Evolutionary conservation across 306 rosid species (phyloP).

Genomic region (Mucuna pruriens): DNA sequence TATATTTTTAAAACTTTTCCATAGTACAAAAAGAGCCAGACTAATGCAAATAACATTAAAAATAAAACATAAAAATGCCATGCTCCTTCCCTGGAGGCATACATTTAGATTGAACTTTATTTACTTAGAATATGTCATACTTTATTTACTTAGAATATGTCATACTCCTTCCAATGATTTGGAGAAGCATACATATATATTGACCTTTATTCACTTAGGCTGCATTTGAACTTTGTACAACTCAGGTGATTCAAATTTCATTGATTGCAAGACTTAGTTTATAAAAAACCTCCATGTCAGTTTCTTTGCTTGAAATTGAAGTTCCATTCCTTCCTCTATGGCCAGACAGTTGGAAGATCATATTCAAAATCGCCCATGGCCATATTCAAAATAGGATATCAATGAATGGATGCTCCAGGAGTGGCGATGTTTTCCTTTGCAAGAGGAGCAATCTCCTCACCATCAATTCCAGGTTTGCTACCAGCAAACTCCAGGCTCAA

Average conservation of each 20-base stretch:
- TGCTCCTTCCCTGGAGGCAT: constrained; percentile 7
- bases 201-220: too few species aligned
- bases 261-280: constrained; percentile 2
- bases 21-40: background rate
- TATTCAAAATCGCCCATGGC: too few species aligned
- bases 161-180: too few species aligned
- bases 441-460: constrained; percentile 85
- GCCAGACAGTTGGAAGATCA: background rate
- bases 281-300: background rate
- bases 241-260: constrained; percentile 21
- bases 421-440: constrained; percentile 79
- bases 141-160: too few species aligned
- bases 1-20: background rate
- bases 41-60: background rate
- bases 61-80: too few species aligned
- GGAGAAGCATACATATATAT: too few species aligned
- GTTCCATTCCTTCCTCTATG: constrained; percentile 9
- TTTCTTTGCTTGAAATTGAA: constrained; percentile 14
- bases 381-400: background rate
- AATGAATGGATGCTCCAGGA: constrained; percentile 61
- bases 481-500: constrained; percentile 71
- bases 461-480: constrained; percentile 63
- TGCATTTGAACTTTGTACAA: background rate
- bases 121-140: too few species aligned
- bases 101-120: constrained; percentile 19